These are phyloP conservation scores for Yamadazyma friedrichii DNA, from an alignment of 1,139 yeast genomes.

Conservation along the genomic window DNA sequence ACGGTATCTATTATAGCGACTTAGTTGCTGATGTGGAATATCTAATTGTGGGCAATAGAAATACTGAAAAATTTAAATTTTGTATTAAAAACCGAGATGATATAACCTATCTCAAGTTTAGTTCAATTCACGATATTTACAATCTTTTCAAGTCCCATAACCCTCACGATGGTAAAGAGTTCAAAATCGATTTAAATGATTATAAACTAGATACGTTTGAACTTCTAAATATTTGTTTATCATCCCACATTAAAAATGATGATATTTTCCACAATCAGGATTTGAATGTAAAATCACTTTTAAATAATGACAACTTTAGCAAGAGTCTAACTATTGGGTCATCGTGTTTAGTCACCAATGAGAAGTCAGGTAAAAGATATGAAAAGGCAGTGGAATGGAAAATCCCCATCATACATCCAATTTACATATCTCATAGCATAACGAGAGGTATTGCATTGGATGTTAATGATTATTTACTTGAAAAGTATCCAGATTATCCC, in stretches of 20 bases:
- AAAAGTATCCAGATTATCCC: slow-evolving; percentile 16
- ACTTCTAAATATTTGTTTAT: slow-evolving; percentile 46
- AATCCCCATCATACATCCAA: slow-evolving; percentile 69
- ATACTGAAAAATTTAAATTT: slow-evolving; percentile 67
- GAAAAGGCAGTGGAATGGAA: slow-evolving; percentile 66
- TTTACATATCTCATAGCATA: slow-evolving; percentile 68
- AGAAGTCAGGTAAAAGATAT: slow-evolving; percentile 58
- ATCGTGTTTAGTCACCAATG: slow-evolving; percentile 54
- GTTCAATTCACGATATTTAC: slow-evolving; percentile 12
- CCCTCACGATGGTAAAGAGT: too few relatives aligned
- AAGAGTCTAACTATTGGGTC: slow-evolving; percentile 55
- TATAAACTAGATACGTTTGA: slow-evolving; percentile 45
- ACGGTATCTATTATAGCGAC: slow-evolving; percentile 61
- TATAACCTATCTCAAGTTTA: slow-evolving; percentile 46
- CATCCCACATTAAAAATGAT: slow-evolving; percentile 43
- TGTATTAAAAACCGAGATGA: slow-evolving; percentile 61
- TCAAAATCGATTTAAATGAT: slow-evolving; percentile 26
- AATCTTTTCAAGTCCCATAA: slow-evolving; percentile 25
- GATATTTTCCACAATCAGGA: slow-evolving; percentile 13
- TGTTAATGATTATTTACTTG: slow-evolving; percentile 40
- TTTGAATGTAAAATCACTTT: slow-evolving; percentile 31
- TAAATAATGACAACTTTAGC: slow-evolving; percentile 59
- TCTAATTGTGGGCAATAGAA: slow-evolving; percentile 64
- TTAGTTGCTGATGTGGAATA: slow-evolving; percentile 67
- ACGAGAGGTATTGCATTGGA: slow-evolving; percentile 60